Evolutionary conservation across 371 early-diverging fungal genomes (phyloP).

Genomic region (Thermomucor indicae-seudaticae): DNA sequence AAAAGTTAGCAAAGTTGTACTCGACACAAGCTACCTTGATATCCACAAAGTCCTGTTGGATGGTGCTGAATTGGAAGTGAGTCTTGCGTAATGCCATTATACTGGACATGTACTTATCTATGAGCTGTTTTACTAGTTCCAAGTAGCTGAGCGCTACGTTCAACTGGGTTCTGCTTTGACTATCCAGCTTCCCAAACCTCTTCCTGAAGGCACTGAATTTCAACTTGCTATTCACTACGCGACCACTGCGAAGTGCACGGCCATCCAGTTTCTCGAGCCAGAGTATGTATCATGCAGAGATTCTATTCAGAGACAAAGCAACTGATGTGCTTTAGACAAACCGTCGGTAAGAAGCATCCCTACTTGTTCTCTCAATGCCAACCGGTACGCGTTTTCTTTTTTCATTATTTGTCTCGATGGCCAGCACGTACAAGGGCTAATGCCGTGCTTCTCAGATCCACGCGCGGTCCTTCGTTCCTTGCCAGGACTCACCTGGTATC

Average conservation of each 20-base stretch:
- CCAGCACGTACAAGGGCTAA: no score
- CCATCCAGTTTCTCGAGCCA: conserved; percentile 89
- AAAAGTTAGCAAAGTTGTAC: conserved; percentile 58
- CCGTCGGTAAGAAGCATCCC: conserved; percentile 89
- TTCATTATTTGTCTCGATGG: no score
- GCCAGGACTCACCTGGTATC: conserved; percentile 92
- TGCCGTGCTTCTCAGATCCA: conserved; percentile 60
- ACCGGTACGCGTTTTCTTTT: conserved; percentile 41
- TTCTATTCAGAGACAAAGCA: background rate
- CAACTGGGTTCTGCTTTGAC: conserved; percentile 77
- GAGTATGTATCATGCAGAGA: conserved; percentile 36
- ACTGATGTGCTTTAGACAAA: conserved; percentile 57
- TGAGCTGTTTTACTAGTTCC: conserved; percentile 32
- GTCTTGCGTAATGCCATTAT: no score
- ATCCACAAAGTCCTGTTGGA: conserved; percentile 49
- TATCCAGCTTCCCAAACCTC: conserved; percentile 50
- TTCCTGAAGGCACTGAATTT: conserved; percentile 40
- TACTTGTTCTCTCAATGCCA: conserved; percentile 97
- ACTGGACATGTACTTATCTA: background rate
- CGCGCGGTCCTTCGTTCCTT: conserved; percentile 88
- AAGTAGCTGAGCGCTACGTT: conserved; percentile 52
- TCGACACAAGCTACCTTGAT: conserved; percentile 73
- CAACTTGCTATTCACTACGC: conserved; percentile 68
- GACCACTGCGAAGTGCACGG: conserved; percentile 80
- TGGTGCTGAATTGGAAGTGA: conserved; percentile 45